Conservation (phyloP, 306 rosid genomes). For the Citrullus colocynthis region DNA sequence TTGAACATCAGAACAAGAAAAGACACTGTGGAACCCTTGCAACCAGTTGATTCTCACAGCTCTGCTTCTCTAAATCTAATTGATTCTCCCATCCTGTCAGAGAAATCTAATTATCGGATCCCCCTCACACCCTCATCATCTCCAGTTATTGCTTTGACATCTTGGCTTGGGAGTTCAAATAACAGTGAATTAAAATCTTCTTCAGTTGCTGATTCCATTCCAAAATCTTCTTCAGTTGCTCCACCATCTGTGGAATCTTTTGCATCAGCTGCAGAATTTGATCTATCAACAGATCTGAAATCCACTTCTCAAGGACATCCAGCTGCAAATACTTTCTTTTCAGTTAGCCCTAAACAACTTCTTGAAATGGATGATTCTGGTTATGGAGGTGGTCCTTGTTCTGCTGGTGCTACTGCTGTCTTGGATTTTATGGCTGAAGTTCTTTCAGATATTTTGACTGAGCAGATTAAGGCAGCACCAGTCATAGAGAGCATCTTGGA, state of each 20-base stretch:
- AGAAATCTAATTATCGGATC: constrained; percentile 54
- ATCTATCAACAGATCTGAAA: constrained; percentile 55
- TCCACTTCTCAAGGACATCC: constrained; percentile 52
- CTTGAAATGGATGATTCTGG: constrained; percentile 87
- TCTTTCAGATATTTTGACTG: constrained; percentile 85
- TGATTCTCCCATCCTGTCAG: constrained; percentile 77
- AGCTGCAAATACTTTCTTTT: constrained; percentile 42
- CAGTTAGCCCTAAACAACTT: constrained; percentile 66
- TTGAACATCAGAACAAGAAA: constrained; percentile 40
- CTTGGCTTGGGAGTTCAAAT: constrained; percentile 77
- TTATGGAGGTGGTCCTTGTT: constrained; percentile 99
- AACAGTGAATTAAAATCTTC: constrained; percentile 47
- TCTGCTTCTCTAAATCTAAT: constrained; percentile 44
- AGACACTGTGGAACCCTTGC: constrained; percentile 30
- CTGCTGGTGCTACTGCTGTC: constrained; percentile 92
- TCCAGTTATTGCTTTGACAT: constrained; percentile 65
- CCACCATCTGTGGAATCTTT: constrained; percentile 63
- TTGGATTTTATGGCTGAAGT: constrained; percentile 95
- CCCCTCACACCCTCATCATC: constrained; percentile 43
- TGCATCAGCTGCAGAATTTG: constrained; percentile 40
- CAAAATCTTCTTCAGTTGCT: constrained; percentile 33
- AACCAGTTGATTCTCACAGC: constrained; percentile 55
- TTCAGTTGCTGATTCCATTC: constrained; percentile 15
- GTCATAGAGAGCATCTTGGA: constrained; percentile 79
- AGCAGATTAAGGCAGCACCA: constrained; percentile 75